phyloP scores from a whole-genome alignment of 495 filamentous ascomycete species.

The Choiromyces venosus region DNA sequence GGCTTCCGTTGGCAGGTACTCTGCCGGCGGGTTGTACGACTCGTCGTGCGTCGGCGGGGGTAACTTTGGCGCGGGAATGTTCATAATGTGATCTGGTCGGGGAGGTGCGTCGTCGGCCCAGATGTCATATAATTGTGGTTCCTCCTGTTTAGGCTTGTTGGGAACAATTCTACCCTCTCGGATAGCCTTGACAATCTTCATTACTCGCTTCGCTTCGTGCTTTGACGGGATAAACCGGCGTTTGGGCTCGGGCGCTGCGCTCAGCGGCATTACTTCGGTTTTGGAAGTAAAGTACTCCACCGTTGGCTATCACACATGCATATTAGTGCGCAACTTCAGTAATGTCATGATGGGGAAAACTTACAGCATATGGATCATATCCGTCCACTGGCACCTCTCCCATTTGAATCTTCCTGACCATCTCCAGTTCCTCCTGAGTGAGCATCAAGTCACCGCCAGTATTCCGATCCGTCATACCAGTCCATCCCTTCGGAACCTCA shows the following conservation, averaged over 20 bases:
- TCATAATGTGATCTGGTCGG: constrained; percentile 80
- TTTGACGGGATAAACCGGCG: constrained; percentile 95
- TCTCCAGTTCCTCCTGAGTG: constrained; percentile 79
- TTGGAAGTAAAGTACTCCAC: constrained; percentile 90
- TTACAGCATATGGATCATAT: constrained; percentile 79
- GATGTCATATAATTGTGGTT: constrained; percentile 71
- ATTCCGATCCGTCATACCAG: constrained; percentile 83
- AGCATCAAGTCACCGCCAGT: constrained; percentile 89
- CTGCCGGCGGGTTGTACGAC: constrained; percentile 91
- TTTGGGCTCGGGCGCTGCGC: constrained; percentile 91
- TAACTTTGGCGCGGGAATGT: constrained; percentile 91
- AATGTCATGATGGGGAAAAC: constrained; percentile 23
- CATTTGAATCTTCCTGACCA: constrained; percentile 82
- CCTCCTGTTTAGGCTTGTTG: constrained; percentile 70
- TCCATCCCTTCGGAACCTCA: constrained; percentile 97
- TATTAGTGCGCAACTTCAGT: neutral
- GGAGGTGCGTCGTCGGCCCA: constrained; percentile 82
- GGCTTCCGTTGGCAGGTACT: constrained; percentile 80
- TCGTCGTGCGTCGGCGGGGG: constrained; percentile 91
- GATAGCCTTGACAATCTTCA: constrained; percentile 97
- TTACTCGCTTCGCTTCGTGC: constrained; percentile 90
- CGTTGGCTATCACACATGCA: constrained; percentile 52
- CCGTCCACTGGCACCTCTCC: constrained; percentile 82
- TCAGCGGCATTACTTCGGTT: constrained; percentile 88
- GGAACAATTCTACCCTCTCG: constrained; percentile 88